A percentile compares a stretch with the other conserved stretches of the same genome.
phyloP scores from a whole-genome alignment of 2,329 filamentous ascomycete species.

The Rhinocladiella similis region DNA sequence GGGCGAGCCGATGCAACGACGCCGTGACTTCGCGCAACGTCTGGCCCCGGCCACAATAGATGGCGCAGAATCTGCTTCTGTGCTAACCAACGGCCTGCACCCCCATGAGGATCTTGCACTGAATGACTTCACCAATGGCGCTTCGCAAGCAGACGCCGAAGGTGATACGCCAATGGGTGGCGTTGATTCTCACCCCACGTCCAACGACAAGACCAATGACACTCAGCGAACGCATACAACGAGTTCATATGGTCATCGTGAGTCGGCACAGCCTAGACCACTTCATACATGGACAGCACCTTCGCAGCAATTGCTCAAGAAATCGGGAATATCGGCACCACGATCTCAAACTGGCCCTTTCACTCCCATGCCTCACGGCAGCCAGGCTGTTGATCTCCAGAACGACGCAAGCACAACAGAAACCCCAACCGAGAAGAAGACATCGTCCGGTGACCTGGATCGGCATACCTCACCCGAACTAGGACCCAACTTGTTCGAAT shows the following conservation, averaged over 20 bases:
- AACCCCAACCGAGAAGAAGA: slow-evolving; percentile 78
- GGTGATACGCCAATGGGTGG: slow-evolving; percentile 66
- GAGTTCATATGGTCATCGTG: slow-evolving; percentile 48
- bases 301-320: slow-evolving; percentile 45
- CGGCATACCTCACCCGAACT: slow-evolving; percentile 68
- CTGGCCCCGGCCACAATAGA: slow-evolving; percentile 53
- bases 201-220: slow-evolving; percentile 43
- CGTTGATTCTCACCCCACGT: slow-evolving; percentile 50
- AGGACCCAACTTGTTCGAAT: slow-evolving; percentile 56
- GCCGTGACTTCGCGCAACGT: slow-evolving; percentile 29
- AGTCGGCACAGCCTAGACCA: slow-evolving; percentile 49
- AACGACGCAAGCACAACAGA: slow-evolving; percentile 92
- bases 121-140: slow-evolving; percentile 41
- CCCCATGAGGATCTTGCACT: slow-evolving; percentile 30
- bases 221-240: slow-evolving; percentile 48
- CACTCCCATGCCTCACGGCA: slow-evolving; percentile 59
- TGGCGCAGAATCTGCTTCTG: slow-evolving; percentile 45
- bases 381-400: slow-evolving; percentile 61
- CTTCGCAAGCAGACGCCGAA: slow-evolving; percentile 43
- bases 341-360: slow-evolving; percentile 53
- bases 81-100: slow-evolving; percentile 35
- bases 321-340: slow-evolving; percentile 45
- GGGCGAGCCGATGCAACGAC: slow-evolving; percentile 64
- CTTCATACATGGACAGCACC: slow-evolving; percentile 48
- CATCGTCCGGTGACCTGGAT: slow-evolving; percentile 58